Conservation (phyloP, 257 asterid species). For the Capsicum baccatum region DNA sequence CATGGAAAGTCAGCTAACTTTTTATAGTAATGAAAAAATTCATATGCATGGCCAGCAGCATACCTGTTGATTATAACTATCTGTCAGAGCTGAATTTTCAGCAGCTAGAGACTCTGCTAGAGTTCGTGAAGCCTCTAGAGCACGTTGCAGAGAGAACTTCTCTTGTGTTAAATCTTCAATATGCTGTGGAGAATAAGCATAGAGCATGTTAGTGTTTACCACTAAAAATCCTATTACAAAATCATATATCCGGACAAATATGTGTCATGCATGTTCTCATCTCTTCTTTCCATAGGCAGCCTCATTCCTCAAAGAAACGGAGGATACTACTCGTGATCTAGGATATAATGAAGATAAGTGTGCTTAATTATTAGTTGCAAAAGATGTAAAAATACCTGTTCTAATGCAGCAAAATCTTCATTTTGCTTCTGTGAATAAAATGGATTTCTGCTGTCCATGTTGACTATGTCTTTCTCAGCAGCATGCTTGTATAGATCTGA, state of each 20-base stretch:
- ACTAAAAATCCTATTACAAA: conserved; percentile 10
- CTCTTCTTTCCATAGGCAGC: neutral
- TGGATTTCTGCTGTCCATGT: conserved; percentile 48
- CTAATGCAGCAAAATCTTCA: conserved; percentile 90
- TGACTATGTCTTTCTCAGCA: conserved; percentile 39
- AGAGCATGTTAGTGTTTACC: conserved; percentile 23
- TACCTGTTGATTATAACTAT: conserved; percentile 92
- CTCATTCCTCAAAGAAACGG: neutral
- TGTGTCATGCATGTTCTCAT: conserved; percentile 1
- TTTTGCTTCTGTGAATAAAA: conserved; percentile 68
- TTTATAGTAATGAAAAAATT: conserved; percentile 10
- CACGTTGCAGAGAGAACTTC: conserved; percentile 93
- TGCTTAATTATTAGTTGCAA: neutral
- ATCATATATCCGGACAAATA: conserved; percentile 11
- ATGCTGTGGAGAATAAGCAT: conserved; percentile 57
- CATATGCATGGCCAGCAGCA: neutral
- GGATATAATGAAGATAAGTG: conserved; percentile 17
- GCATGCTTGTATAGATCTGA: conserved; percentile 52
- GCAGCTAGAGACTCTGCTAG: conserved; percentile 92
- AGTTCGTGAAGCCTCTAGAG: conserved; percentile 90
- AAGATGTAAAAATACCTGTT: conserved; percentile 67
- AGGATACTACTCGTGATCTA: neutral
- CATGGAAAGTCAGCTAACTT: neutral
- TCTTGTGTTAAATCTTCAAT: conserved; percentile 98
- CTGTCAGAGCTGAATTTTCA: conserved; percentile 92